phyloP scores from a whole-genome alignment of 495 filamentous ascomycete genomes.

The Neurospora sp. region DNA sequence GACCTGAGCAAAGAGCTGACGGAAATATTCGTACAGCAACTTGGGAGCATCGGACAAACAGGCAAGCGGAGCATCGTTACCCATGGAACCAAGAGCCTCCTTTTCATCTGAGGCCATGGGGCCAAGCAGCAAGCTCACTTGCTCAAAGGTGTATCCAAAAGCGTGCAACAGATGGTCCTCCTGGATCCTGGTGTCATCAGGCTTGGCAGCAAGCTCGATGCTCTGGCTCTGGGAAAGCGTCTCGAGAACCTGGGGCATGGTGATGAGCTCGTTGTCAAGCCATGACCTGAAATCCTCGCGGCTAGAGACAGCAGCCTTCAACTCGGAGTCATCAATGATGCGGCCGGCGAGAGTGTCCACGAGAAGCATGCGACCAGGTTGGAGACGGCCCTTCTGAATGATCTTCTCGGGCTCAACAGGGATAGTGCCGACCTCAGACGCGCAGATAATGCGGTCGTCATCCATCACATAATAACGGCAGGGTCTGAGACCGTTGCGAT shows the following conservation, averaged over 20 bases:
- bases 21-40: conserved; percentile 95
- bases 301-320: conserved; percentile 80
- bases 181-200: conserved; percentile 69
- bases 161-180: conserved; percentile 77
- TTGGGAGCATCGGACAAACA: conserved; percentile 85
- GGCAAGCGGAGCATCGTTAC: conserved; percentile 92
- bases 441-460: conserved; percentile 97
- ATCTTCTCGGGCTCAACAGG: conserved; percentile 82
- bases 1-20: conserved; percentile 97
- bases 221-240: conserved; percentile 34
- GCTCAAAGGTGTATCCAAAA: conserved; percentile 95
- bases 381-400: conserved; percentile 88
- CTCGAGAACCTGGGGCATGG: conserved; percentile 58
- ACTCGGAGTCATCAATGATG: conserved; percentile 90
- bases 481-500: conserved; percentile 92
- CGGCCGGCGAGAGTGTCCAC: conserved; percentile 93
- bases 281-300: conserved; percentile 81
- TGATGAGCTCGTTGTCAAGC: conserved; percentile 82
- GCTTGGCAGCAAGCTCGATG: conserved; percentile 51
- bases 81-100: conserved; percentile 99
- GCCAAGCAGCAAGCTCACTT: conserved; percentile 85
- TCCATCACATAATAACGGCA: conserved; percentile 98
- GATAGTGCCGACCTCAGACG: conserved; percentile 95
- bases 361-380: conserved; percentile 95
- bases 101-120: conserved; percentile 99